phyloP scores from a whole-genome alignment of 2,329 filamentous ascomycete genomes.

The Nothophoma quercina region DNA sequence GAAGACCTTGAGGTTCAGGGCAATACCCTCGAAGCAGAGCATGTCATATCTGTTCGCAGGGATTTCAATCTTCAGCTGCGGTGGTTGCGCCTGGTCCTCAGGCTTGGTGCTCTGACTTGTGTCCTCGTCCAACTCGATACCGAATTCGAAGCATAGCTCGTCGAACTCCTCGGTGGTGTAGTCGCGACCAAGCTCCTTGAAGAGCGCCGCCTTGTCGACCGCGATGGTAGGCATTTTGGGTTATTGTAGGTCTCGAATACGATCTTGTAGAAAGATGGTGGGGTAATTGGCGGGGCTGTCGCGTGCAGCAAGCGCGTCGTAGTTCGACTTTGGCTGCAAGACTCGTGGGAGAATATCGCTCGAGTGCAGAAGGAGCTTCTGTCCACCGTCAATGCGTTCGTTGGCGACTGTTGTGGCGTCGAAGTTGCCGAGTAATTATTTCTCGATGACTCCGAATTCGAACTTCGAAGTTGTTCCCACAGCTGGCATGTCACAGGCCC shows the following conservation, averaged over 20 bases:
- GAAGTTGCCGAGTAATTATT: conserved; percentile 13
- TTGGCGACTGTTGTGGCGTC: conserved; percentile 13
- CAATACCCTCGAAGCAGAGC: conserved; percentile 97
- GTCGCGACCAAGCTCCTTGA: conserved; percentile 88
- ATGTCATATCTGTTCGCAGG: conserved; percentile 94
- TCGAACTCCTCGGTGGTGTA: conserved; percentile 96
- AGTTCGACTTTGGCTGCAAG: conserved; percentile 13
- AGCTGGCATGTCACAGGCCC: conserved; percentile 9
- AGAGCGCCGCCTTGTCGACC: conserved; percentile 95
- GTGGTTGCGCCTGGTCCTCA: conserved; percentile 71
- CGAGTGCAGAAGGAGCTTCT: neutral
- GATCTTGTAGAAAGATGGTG: conserved; percentile 31
- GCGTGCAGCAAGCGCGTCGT: conserved; percentile 29
- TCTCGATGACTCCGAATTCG: conserved; percentile 18
- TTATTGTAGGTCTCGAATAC: conserved; percentile 13
- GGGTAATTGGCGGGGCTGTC: conserved; percentile 40
- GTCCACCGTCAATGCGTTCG: neutral
- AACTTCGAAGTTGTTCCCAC: conserved; percentile 14
- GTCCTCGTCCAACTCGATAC: conserved; percentile 97
- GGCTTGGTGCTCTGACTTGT: conserved; percentile 42
- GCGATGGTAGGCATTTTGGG: conserved; percentile 90
- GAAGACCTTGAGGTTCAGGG: conserved; percentile 96
- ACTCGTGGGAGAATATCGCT: neutral
- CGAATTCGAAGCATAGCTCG: conserved; percentile 97
- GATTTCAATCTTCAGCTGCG: conserved; percentile 97